A percentile compares a stretch with the other conserved stretches of the same genome.
Evolutionary conservation across 2,329 filamentous ascomycete species (phyloP).

Genomic region (Sporothrix phasma): DNA sequence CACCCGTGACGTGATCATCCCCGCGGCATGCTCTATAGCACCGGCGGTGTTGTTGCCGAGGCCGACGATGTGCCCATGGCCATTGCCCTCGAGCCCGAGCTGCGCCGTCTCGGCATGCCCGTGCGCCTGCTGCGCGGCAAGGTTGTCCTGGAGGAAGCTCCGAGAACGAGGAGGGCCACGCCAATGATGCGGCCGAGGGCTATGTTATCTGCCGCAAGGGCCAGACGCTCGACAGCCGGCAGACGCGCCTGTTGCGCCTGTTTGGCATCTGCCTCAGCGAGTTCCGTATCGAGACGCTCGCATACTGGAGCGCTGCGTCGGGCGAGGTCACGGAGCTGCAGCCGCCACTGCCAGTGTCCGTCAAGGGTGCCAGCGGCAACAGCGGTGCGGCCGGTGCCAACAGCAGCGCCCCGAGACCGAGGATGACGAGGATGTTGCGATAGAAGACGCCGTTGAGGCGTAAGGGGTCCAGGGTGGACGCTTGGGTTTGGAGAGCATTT

Average conservation of each 20-base stretch:
- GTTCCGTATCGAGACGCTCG: slow-evolving; percentile 73
- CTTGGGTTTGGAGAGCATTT: neutral
- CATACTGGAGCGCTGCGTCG: slow-evolving; percentile 56
- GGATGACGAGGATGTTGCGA: slow-evolving; percentile 10
- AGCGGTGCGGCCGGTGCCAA: neutral
- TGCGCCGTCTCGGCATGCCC: slow-evolving; percentile 81
- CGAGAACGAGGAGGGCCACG: slow-evolving; percentile 36
- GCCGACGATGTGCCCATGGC: slow-evolving; percentile 80
- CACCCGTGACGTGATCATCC: slow-evolving; percentile 67
- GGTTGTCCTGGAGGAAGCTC: slow-evolving; percentile 53
- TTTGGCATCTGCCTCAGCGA: slow-evolving; percentile 86
- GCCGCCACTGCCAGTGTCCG: slow-evolving; percentile 7
- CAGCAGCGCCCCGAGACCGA: slow-evolving; percentile 3
- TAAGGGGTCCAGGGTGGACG: neutral
- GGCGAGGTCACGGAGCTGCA: slow-evolving; percentile 49
- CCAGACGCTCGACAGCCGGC: slow-evolving; percentile 74
- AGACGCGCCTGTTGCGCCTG: slow-evolving; percentile 87
- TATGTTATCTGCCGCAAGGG: slow-evolving; percentile 80
- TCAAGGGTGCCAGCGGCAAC: slow-evolving; percentile 1
- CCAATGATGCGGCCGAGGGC: slow-evolving; percentile 38
- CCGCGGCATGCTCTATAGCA: slow-evolving; percentile 69
- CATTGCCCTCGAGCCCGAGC: slow-evolving; percentile 80
- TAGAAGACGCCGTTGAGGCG: slow-evolving; percentile 3
- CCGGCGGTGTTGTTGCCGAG: slow-evolving; percentile 65
- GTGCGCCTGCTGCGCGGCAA: slow-evolving; percentile 82